Evolutionary conservation across 257 asterid genomes (phyloP).

Genomic region (Nicotiana otophora): DNA sequence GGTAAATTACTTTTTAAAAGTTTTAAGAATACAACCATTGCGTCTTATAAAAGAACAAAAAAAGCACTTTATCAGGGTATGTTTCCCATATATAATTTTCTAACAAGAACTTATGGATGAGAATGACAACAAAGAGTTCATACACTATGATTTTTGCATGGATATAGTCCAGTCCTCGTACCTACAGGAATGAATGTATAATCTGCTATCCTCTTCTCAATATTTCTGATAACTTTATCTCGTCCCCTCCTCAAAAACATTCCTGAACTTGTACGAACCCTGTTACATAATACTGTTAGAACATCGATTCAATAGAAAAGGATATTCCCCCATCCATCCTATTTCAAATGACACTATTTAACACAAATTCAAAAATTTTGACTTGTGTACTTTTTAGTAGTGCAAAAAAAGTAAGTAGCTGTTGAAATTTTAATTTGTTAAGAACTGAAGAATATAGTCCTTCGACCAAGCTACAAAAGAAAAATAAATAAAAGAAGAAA

Average conservation of each 20-base stretch:
- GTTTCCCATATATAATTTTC: neutral
- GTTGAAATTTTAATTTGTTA: neutral
- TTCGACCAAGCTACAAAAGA: neutral
- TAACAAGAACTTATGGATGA: neutral
- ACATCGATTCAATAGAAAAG: neutral
- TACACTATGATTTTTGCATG: neutral
- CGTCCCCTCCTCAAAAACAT: slow-evolving; percentile 61
- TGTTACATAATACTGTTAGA: slow-evolving; percentile 23
- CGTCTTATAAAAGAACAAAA: neutral
- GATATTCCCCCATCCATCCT: neutral
- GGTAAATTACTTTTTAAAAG: neutral
- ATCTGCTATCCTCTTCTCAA: slow-evolving; percentile 75
- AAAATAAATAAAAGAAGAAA: neutral
- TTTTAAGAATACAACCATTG: neutral
- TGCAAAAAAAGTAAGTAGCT: neutral
- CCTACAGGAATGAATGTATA: slow-evolving; percentile 70
- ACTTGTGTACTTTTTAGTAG: neutral
- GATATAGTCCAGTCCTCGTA: slow-evolving; percentile 16
- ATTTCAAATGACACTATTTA: neutral
- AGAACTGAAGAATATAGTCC: neutral
- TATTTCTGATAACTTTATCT: slow-evolving; percentile 49
- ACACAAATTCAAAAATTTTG: neutral
- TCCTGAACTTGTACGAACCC: slow-evolving; percentile 89
- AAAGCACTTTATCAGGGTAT: neutral
- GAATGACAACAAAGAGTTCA: neutral